Evolutionary conservation across 2,329 filamentous ascomycete genomes (phyloP).

Genomic region (Xylariales sp.): DNA sequence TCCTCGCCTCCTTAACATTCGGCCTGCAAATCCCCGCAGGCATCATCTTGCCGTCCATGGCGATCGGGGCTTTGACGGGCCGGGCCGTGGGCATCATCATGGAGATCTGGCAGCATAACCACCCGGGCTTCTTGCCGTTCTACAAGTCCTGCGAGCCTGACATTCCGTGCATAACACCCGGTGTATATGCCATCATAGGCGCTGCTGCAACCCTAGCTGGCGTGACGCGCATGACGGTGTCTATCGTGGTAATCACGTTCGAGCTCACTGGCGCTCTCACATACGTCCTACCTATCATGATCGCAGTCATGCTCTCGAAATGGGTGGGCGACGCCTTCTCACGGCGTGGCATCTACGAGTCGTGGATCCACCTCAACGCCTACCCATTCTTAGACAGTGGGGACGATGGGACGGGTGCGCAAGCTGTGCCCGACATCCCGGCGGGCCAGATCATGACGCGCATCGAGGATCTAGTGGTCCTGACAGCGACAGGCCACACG

Average conservation of each 20-base stretch:
- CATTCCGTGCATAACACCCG: slow-evolving; percentile 82
- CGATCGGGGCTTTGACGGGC: slow-evolving; percentile 86
- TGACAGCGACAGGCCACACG: slow-evolving; percentile 84
- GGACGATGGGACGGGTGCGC: slow-evolving; percentile 55
- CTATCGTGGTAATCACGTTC: slow-evolving; percentile 99
- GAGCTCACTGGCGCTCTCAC: slow-evolving; percentile 94
- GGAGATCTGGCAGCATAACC: slow-evolving; percentile 78
- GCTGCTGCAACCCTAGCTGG: slow-evolving; percentile 92
- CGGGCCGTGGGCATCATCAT: slow-evolving; percentile 85
- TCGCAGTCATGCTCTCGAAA: slow-evolving; percentile 96
- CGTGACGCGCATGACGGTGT: slow-evolving; percentile 93
- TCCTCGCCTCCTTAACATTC: slow-evolving; percentile 83
- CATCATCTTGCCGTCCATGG: slow-evolving; percentile 93
- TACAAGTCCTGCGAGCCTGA: slow-evolving; percentile 79
- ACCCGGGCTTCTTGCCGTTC: slow-evolving; percentile 75
- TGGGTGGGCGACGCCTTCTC: slow-evolving; percentile 97
- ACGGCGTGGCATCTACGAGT: slow-evolving; percentile 90
- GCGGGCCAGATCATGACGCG: slow-evolving; percentile 89
- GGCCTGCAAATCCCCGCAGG: slow-evolving; percentile 91
- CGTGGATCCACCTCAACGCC: slow-evolving; percentile 93
- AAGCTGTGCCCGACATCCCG: slow-evolving; percentile 68
- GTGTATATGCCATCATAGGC: slow-evolving; percentile 93
- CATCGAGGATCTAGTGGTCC: slow-evolving; percentile 82
- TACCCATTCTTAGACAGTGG: slow-evolving; percentile 94
- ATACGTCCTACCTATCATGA: slow-evolving; percentile 97